Conservation (phyloP, 2,329 filamentous ascomycete species). For the Aspergillus neotritici region DNA sequence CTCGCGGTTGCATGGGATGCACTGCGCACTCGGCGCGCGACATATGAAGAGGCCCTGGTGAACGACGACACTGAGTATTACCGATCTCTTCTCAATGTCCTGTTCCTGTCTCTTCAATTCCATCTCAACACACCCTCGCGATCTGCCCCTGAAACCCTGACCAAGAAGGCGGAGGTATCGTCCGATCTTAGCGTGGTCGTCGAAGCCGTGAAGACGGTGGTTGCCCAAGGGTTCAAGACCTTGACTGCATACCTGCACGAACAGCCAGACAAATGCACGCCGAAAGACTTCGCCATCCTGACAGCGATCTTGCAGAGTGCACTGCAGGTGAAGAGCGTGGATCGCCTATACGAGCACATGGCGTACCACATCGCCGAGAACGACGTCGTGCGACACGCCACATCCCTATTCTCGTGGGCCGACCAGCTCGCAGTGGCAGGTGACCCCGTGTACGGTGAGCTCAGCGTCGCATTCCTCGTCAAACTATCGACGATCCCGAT, state of each 20-base stretch:
- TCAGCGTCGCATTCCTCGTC: conserved; percentile 82
- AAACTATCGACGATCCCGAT: conserved; percentile 75
- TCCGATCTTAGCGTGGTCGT: conserved; percentile 57
- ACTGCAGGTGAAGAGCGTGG: conserved; percentile 69
- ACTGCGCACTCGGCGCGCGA: conserved; percentile 48
- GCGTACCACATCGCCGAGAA: conserved; percentile 61
- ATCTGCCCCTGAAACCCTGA: conserved; percentile 30
- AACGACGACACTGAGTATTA: conserved; percentile 64
- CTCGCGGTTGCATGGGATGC: conserved; percentile 57
- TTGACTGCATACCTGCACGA: conserved; percentile 80
- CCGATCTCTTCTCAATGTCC: conserved; percentile 72
- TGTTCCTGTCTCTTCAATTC: conserved; percentile 72
- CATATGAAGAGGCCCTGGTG: conserved; percentile 56
- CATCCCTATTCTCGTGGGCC: conserved; percentile 88
- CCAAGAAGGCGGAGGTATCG: conserved; percentile 34
- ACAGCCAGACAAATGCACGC: conserved; percentile 56
- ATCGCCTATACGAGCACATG: conserved; percentile 65
- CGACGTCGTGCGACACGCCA: conserved; percentile 71
- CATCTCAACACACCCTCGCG: conserved; percentile 34
- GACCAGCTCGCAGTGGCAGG: conserved; percentile 71
- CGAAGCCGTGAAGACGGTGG: conserved; percentile 71
- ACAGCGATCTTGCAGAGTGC: conserved; percentile 84
- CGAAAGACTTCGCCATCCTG: conserved; percentile 78
- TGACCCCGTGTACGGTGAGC: conserved; percentile 87
- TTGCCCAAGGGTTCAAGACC: conserved; percentile 75